A percentile compares a stretch with the other conserved stretches of the same genome.
Evolutionary conservation across 441 rosid species (phyloP).

Genomic region (Erodium moschatum): DNA sequence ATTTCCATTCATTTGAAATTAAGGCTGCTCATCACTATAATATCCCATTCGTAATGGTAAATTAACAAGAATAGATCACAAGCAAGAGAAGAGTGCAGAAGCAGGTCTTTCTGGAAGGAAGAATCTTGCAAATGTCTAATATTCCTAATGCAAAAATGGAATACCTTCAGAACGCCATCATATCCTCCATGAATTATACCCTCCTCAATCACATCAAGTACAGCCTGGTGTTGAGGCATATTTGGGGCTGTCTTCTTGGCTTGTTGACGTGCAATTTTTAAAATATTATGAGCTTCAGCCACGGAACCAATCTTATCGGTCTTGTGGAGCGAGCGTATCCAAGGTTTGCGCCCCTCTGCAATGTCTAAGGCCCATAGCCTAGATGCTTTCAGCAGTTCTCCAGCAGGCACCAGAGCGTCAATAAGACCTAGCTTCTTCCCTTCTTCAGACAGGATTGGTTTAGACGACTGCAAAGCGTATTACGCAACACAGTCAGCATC

Average conservation of each 20-base stretch:
- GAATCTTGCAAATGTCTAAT: neutral
- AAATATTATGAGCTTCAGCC: constrained; percentile 21
- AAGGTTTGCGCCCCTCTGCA: constrained; percentile 22
- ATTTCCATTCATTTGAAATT: neutral
- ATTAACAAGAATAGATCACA: constrained; percentile 1
- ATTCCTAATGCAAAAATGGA: neutral
- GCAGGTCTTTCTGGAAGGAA: neutral
- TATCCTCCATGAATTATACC: constrained; percentile 23
- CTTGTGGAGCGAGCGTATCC: constrained; percentile 25
- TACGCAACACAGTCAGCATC: constrained; percentile 11
- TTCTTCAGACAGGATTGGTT: constrained; percentile 74
- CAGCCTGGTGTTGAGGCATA: constrained; percentile 26
- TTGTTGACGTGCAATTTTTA: constrained; percentile 22
- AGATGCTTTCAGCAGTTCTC: constrained; percentile 65
- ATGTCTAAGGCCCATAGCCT: constrained; percentile 37
- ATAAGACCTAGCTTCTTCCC: constrained; percentile 78
- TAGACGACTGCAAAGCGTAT: constrained; percentile 48
- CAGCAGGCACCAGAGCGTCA: constrained; percentile 64
- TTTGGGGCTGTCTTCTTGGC: constrained; percentile 22
- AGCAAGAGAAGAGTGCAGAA: neutral
- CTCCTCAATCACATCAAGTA: constrained; percentile 28
- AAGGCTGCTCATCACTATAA: neutral
- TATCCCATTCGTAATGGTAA: neutral
- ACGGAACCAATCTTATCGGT: constrained; percentile 26
- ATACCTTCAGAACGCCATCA: constrained; percentile 24